A percentile compares a stretch with the other conserved stretches of the same genome.
Conservation (phyloP, 2,329 filamentous ascomycete genomes). For the Didymella pomorum region DNA sequence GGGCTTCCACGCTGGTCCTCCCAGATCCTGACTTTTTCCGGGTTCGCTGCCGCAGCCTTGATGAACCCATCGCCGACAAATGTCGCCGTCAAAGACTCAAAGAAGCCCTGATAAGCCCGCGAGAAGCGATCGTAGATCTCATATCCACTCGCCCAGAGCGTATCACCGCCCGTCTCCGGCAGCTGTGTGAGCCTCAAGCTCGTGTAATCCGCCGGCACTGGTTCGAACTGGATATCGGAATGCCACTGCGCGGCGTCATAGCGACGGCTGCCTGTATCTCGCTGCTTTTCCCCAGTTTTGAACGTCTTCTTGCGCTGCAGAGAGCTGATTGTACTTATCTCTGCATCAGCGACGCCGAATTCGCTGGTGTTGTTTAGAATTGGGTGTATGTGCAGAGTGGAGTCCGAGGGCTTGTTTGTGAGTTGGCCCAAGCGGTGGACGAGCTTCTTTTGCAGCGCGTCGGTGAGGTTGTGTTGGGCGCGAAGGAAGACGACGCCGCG, state of each 20-base stretch:
- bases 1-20: slow-evolving; percentile 33
- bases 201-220: slow-evolving; percentile 69
- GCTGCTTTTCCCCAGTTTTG: background rate
- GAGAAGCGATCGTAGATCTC: slow-evolving; percentile 48
- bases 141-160: slow-evolving; percentile 55
- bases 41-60: slow-evolving; percentile 10
- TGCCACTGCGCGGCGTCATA: slow-evolving; percentile 51
- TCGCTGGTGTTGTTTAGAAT: background rate
- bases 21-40: slow-evolving; percentile 23
- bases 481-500: background rate
- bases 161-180: slow-evolving; percentile 48
- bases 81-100: slow-evolving; percentile 37
- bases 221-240: slow-evolving; percentile 72
- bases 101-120: slow-evolving; percentile 30
- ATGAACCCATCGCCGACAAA: slow-evolving; percentile 13
- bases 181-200: slow-evolving; percentile 59
- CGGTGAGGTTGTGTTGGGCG: background rate
- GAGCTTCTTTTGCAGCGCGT: background rate
- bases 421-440: background rate
- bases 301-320: background rate
- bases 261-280: too few relatives aligned
- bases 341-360: background rate
- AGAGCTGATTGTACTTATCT: background rate
- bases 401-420: background rate
- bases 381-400: background rate